Conservation (phyloP, 2,329 filamentous ascomycete genomes). For the Didymella exigua region DNA sequence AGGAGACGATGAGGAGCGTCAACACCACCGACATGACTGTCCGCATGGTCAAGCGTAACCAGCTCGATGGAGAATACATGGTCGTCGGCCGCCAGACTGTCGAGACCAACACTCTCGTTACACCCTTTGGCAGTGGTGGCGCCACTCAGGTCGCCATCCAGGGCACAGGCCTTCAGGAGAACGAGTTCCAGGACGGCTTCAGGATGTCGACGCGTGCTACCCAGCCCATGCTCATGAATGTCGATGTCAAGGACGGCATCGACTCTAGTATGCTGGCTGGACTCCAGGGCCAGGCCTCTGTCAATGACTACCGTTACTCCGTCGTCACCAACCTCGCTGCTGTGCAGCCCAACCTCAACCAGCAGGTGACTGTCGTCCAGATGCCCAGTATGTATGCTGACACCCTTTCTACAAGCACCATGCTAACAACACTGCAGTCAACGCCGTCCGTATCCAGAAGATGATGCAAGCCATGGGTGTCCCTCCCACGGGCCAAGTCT, state of each 20-base stretch:
- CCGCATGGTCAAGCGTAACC: slow-evolving; percentile 43
- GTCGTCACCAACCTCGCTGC: slow-evolving; percentile 43
- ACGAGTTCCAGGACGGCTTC: slow-evolving; percentile 48
- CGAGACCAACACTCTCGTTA: slow-evolving; percentile 43
- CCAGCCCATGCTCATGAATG: slow-evolving; percentile 46
- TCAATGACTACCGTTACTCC: slow-evolving; percentile 47
- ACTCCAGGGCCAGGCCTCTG: slow-evolving; percentile 35
- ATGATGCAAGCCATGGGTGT: slow-evolving; percentile 45
- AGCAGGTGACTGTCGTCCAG: slow-evolving; percentile 46
- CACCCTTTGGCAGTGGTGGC: slow-evolving; percentile 38
- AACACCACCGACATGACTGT: slow-evolving; percentile 47
- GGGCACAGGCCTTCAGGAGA: slow-evolving; percentile 47
- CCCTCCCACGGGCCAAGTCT: slow-evolving; percentile 38
- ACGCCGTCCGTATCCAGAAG: slow-evolving; percentile 43
- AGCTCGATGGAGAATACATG: slow-evolving; percentile 48
- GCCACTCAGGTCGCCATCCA: slow-evolving; percentile 38
- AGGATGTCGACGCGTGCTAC: slow-evolving; percentile 45
- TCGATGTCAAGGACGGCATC: slow-evolving; percentile 44
- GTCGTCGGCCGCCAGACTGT: slow-evolving; percentile 47
- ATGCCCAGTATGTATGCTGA: slow-evolving; percentile 40
- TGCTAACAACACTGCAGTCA: slow-evolving; percentile 35
- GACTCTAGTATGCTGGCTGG: slow-evolving; percentile 42
- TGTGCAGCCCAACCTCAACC: slow-evolving; percentile 43
- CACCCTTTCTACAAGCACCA: not conserved
- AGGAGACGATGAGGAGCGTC: slow-evolving; percentile 45